phyloP scores from a whole-genome alignment of 192 early-diverging fungal genomes.

The Mortierella hygrophila region DNA sequence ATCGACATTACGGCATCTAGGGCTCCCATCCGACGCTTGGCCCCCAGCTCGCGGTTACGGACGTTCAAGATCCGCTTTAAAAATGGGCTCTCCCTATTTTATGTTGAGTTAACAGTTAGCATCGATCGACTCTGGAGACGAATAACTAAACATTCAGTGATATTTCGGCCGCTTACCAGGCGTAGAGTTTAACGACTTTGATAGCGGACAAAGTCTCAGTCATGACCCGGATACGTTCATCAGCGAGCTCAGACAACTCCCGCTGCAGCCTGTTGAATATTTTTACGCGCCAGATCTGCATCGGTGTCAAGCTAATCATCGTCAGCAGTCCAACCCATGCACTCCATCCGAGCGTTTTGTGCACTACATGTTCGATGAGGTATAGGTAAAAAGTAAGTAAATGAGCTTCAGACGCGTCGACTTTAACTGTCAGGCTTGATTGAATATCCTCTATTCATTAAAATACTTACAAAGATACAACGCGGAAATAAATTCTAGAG shows the following conservation, averaged over 20 bases:
- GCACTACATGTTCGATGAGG: not conserved
- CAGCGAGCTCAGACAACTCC: slow-evolving; percentile 23
- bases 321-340: slow-evolving; percentile 17
- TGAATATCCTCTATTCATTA: no score
- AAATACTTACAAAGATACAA: slow-evolving; percentile 16
- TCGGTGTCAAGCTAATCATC: slow-evolving; percentile 26
- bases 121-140: not conserved
- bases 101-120: not conserved
- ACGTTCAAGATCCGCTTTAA: slow-evolving; percentile 17
- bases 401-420: not conserved
- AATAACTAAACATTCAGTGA: no score
- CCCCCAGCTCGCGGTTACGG: slow-evolving; percentile 14
- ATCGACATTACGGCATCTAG: slow-evolving; percentile 14
- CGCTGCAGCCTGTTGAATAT: slow-evolving; percentile 19
- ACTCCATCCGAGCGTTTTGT: slow-evolving; percentile 48
- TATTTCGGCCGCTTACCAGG: slow-evolving; percentile 17
- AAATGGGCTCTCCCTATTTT: slow-evolving; percentile 16
- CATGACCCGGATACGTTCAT: slow-evolving; percentile 48
- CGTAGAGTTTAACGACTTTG: slow-evolving; percentile 56
- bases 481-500: slow-evolving; percentile 26
- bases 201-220: slow-evolving; percentile 53
- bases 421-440: not conserved
- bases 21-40: not conserved
- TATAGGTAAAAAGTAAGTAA: not conserved
- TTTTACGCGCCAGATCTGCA: slow-evolving; percentile 33